Percentiles rank a stretch among this genome's conserved stretches.
Conservation (phyloP, 2,329 filamentous ascomycete species). For the Penicillium sp. region DNA sequence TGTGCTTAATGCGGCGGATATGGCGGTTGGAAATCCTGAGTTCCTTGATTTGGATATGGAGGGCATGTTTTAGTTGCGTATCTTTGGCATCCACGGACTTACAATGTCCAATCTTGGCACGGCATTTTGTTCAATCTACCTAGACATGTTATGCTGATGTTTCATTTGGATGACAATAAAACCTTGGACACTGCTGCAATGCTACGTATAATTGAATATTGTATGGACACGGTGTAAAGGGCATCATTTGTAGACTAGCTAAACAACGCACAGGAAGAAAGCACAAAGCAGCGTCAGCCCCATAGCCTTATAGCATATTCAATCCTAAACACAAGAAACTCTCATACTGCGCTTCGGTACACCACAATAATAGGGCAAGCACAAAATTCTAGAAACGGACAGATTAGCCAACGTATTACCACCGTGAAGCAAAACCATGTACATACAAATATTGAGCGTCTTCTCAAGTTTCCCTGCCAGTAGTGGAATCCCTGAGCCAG, state of each 20-base stretch:
- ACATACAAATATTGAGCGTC: conserved; percentile 14
- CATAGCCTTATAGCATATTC: background rate
- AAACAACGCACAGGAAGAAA: background rate
- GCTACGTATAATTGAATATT: background rate
- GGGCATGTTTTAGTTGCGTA: conserved; percentile 38
- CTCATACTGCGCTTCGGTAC: background rate
- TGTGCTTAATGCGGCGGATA: conserved; percentile 44
- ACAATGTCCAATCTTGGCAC: background rate
- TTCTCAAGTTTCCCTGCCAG: conserved; percentile 11
- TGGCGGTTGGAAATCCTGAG: conserved; percentile 45
- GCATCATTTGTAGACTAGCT: background rate
- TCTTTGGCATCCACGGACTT: background rate
- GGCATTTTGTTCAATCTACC: background rate
- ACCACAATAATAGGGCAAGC: background rate
- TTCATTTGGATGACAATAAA: background rate
- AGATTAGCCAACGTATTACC: background rate
- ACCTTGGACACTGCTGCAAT: no score
- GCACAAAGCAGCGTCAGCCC: background rate
- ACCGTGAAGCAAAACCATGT: background rate
- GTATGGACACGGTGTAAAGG: background rate
- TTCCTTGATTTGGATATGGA: conserved; percentile 48
- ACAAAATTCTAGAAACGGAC: background rate
- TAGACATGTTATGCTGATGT: no score
- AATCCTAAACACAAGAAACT: background rate
- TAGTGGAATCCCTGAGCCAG: conserved; percentile 16